Conservation (phyloP, 1,284 basidiomycete genomes). For the Anthracocystis walkeri region DNA sequence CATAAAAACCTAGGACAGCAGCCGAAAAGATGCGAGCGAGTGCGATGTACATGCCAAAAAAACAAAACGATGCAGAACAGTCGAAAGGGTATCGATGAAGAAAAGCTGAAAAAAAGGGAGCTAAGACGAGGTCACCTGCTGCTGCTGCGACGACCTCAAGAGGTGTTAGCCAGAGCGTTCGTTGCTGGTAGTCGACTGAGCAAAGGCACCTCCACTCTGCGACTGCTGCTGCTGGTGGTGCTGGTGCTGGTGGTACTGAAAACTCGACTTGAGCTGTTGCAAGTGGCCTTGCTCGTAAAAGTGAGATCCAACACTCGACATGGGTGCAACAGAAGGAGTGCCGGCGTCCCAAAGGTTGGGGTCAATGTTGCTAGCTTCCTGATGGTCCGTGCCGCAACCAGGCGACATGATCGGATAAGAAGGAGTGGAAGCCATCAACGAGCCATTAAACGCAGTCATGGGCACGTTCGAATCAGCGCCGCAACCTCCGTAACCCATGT, state of each 20-base stretch:
- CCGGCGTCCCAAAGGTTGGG: slow-evolving; percentile 27
- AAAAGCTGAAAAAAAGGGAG: neutral
- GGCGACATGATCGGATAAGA: slow-evolving; percentile 22
- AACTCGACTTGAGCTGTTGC: slow-evolving; percentile 13
- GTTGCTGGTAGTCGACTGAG: slow-evolving; percentile 8
- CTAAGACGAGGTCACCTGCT: neutral
- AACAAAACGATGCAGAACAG: neutral
- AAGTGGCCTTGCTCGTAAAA: slow-evolving; percentile 22
- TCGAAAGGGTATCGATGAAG: neutral
- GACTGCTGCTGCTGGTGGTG: slow-evolving; percentile 12
- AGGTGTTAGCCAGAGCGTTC: slow-evolving; percentile 18
- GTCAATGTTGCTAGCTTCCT: slow-evolving; percentile 23
- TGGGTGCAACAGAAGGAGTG: slow-evolving; percentile 9
- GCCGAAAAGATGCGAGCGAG: slow-evolving; percentile 2
- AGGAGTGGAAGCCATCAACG: slow-evolving; percentile 5
- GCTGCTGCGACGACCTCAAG: slow-evolving; percentile 20
- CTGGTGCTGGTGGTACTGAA: slow-evolving; percentile 15
- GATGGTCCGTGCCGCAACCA: slow-evolving; percentile 11
- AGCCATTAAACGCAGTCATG: slow-evolving; percentile 8
- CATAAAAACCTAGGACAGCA: too few species aligned
- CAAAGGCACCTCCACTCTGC: slow-evolving; percentile 2
- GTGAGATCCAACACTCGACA: slow-evolving; percentile 16
- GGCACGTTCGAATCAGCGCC: slow-evolving; percentile 10
- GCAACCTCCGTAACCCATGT: slow-evolving; percentile 18
- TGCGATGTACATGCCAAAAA: slow-evolving; percentile 22